Percentiles rank a stretch among this genome's conserved stretches.
phyloP scores from a whole-genome alignment of 306 rosid species.

The Cicer arietinum region DNA sequence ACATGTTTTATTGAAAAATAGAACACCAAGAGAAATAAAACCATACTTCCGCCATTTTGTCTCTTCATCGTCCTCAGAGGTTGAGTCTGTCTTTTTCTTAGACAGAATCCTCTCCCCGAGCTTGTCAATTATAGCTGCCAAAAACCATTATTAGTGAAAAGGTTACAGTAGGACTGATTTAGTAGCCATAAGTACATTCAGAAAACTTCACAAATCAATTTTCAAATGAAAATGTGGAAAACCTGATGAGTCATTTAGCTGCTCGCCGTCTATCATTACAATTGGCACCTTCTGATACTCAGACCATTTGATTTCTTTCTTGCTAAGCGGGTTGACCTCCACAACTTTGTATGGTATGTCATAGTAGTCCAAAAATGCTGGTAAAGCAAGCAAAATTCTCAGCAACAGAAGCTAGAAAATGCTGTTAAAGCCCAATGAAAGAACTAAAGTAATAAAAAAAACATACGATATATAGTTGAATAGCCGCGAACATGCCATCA shows the following conservation, averaged over 20 bases:
- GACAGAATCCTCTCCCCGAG: conserved; percentile 61
- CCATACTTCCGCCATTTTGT: conserved; percentile 85
- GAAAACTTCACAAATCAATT: conserved; percentile 18
- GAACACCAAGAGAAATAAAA: conserved; percentile 34
- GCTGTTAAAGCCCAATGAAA: conserved; percentile 19
- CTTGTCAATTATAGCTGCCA: conserved; percentile 78
- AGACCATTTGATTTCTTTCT: conserved; percentile 96
- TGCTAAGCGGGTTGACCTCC: conserved; percentile 94
- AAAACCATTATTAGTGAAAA: background rate
- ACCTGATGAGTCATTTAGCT: conserved; percentile 98
- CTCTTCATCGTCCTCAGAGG: conserved; percentile 78
- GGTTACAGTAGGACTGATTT: conserved; percentile 4
- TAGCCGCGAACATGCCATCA: conserved; percentile 13
- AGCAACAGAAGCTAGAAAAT: conserved; percentile 38
- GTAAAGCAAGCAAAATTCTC: conserved; percentile 42
- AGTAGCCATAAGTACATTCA: conserved; percentile 27
- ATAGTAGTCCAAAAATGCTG: conserved; percentile 92
- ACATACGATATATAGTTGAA: background rate
- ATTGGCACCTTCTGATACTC: conserved; percentile 97
- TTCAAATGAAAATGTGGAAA: conserved; percentile 18
- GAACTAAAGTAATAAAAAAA: conserved; percentile 16
- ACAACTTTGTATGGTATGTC: conserved; percentile 89
- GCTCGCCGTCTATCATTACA: conserved; percentile 88
- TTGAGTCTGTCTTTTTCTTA: conserved; percentile 45
- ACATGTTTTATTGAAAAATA: conserved; percentile 32